Percentiles rank a stretch among this genome's conserved stretches.
phyloP scores from a whole-genome alignment of 768 basidiomycete species.

The Naematelia encephala region DNA sequence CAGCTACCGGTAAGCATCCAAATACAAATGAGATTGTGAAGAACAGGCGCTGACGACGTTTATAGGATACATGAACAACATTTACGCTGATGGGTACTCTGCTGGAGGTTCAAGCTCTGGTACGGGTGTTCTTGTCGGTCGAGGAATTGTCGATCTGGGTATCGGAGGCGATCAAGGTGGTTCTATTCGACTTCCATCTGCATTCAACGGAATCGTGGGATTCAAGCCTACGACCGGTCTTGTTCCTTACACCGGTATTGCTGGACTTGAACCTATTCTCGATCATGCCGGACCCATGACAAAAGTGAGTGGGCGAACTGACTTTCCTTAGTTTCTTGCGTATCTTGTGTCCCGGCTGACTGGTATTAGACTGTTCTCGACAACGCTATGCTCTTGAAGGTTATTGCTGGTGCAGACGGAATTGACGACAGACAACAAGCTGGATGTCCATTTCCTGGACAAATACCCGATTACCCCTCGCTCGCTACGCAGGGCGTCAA shows the following conservation, averaged over 20 bases:
- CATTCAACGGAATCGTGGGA: slow-evolving; percentile 54
- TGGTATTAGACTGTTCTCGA: slow-evolving; percentile 50
- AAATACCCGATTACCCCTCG: slow-evolving; percentile 50
- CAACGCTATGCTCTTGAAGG: slow-evolving; percentile 54
- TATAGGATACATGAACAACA: slow-evolving; percentile 52
- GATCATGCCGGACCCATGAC: slow-evolving; percentile 45
- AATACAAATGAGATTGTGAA: not conserved
- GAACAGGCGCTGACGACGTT: not conserved
- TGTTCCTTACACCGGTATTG: slow-evolving; percentile 56
- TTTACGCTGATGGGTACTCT: slow-evolving; percentile 53
- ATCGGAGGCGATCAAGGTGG: slow-evolving; percentile 58
- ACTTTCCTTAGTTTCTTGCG: not conserved
- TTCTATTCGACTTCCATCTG: slow-evolving; percentile 53
- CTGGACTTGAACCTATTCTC: slow-evolving; percentile 19
- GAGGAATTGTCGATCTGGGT: slow-evolving; percentile 53
- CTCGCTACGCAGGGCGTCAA: slow-evolving; percentile 33
- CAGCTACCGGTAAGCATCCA: slow-evolving; percentile 19
- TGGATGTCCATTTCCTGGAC: slow-evolving; percentile 50
- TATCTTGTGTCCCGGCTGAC: not conserved
- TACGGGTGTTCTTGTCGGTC: slow-evolving; percentile 53
- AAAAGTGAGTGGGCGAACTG: slow-evolving; percentile 36
- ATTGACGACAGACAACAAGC: slow-evolving; percentile 54
- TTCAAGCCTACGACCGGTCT: slow-evolving; percentile 55
- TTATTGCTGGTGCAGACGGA: slow-evolving; percentile 55
- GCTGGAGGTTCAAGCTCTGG: slow-evolving; percentile 56